phyloP scores from a whole-genome alignment of 768 basidiomycete genomes.

The Boletus rex-veris region DNA sequence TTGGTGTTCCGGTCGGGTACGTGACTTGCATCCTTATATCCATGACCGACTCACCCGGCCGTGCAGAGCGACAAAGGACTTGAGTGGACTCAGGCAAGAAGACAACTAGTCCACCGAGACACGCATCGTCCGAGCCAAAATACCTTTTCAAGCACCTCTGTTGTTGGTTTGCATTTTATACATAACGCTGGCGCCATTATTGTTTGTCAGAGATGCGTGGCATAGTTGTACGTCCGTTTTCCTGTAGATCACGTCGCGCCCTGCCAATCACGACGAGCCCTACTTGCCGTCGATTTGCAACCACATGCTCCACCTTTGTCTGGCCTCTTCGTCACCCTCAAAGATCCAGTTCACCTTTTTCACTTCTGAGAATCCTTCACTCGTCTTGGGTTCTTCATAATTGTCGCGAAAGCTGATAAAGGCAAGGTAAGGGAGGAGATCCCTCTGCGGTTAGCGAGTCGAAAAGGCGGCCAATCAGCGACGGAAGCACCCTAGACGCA shows the following conservation, averaged over 20 bases:
- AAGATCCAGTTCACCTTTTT: constrained; percentile 79
- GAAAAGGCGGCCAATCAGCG: neutral
- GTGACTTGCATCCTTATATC: constrained; percentile 21
- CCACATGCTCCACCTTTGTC: constrained; percentile 78
- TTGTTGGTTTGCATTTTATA: neutral
- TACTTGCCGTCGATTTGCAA: constrained; percentile 73
- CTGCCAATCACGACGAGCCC: constrained; percentile 4
- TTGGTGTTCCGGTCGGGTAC: constrained; percentile 58
- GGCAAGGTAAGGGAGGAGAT: constrained; percentile 56
- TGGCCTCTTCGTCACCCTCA: constrained; percentile 70
- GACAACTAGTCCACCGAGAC: constrained; percentile 18
- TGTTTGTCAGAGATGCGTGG: neutral
- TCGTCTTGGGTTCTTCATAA: constrained; percentile 61
- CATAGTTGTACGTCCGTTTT: neutral
- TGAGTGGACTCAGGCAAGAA: constrained; percentile 38
- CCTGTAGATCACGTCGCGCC: constrained; percentile 2
- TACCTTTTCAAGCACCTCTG: neutral
- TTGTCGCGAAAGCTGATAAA: constrained; percentile 54
- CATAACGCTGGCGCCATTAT: neutral
- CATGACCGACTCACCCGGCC: neutral
- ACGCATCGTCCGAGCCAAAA: no score
- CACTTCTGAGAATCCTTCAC: constrained; percentile 79
- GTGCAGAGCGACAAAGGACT: constrained; percentile 35
- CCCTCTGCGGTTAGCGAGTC: constrained; percentile 41
- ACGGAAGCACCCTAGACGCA: neutral